A percentile compares a stretch with the other conserved stretches of the same genome.
Evolutionary conservation across 2,329 filamentous ascomycete genomes (phyloP).

Genomic region (Beauveria sp.): DNA sequence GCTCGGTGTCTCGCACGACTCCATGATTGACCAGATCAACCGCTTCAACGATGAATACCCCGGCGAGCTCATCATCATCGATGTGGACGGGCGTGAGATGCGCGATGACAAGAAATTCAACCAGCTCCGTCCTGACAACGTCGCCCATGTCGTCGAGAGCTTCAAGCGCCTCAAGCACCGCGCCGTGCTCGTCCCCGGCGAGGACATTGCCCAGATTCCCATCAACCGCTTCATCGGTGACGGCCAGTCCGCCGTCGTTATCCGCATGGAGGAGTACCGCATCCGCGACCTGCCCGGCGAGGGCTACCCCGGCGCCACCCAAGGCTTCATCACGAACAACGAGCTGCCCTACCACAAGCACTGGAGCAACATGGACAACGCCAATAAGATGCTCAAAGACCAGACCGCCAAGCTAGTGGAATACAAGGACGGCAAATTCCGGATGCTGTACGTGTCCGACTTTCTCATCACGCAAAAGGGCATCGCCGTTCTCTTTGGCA

Average conservation of each 20-base stretch:
- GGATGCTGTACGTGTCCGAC: constrained; percentile 18
- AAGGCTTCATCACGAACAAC: constrained; percentile 21
- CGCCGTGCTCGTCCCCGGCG: constrained; percentile 14
- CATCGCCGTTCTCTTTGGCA: neutral
- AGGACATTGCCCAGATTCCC: constrained; percentile 20
- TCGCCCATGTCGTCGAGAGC: constrained; percentile 14
- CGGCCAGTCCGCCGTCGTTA: constrained; percentile 19
- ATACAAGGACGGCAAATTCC: constrained; percentile 1
- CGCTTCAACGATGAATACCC: constrained; percentile 21
- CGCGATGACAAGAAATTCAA: neutral
- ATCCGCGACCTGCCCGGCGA: neutral
- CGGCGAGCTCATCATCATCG: constrained; percentile 27
- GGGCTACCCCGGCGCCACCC: constrained; percentile 18
- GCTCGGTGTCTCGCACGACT: constrained; percentile 18
- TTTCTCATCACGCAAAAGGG: constrained; percentile 20
- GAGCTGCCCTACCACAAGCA: constrained; percentile 19
- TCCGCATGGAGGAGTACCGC: constrained; percentile 21
- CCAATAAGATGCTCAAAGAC: constrained; percentile 14
- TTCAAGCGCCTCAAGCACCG: constrained; percentile 19
- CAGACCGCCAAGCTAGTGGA: constrained; percentile 16
- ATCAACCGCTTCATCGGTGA: constrained; percentile 21
- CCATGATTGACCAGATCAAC: constrained; percentile 23
- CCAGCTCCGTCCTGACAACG: constrained; percentile 6
- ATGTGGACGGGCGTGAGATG: constrained; percentile 18
- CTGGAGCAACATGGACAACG: constrained; percentile 17